These are phyloP conservation scores for Phaeosphaeria sp. DNA, from an alignment of 2,329 filamentous ascomycete genomes.

Conservation along the genomic window DNA sequence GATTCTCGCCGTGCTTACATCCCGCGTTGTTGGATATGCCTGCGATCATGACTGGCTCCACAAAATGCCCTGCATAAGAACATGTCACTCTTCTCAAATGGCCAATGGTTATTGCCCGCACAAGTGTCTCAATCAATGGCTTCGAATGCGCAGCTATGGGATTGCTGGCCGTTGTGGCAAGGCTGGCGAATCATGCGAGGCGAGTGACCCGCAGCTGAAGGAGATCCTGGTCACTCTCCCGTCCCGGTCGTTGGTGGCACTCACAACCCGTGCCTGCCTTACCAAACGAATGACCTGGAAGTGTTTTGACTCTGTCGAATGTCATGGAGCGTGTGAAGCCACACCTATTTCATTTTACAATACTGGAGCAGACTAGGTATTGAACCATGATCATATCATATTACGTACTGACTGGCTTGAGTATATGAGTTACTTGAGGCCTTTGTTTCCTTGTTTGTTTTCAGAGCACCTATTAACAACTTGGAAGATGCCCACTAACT, in stretches of 20 bases:
- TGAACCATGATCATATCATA: too few relatives aligned
- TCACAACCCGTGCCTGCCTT: neutral
- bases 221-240: neutral
- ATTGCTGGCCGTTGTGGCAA: neutral
- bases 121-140: neutral
- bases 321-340: too few relatives aligned
- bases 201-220: neutral
- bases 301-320: too few relatives aligned
- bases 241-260: neutral
- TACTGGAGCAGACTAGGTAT: too few relatives aligned
- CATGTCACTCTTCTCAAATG: neutral
- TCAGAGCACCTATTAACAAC: too few relatives aligned
- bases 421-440: too few relatives aligned
- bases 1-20: neutral
- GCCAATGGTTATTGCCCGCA: neutral
- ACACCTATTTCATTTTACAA: too few relatives aligned
- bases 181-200: neutral
- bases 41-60: neutral
- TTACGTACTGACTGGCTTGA: too few relatives aligned
- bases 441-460: too few relatives aligned
- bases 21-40: neutral
- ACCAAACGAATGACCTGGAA: too few relatives aligned
- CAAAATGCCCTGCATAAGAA: neutral
- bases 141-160: neutral
- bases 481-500: too few relatives aligned